phyloP scores from a whole-genome alignment of 2,329 filamentous ascomycete genomes.

The Penicillium capsulatum region DNA sequence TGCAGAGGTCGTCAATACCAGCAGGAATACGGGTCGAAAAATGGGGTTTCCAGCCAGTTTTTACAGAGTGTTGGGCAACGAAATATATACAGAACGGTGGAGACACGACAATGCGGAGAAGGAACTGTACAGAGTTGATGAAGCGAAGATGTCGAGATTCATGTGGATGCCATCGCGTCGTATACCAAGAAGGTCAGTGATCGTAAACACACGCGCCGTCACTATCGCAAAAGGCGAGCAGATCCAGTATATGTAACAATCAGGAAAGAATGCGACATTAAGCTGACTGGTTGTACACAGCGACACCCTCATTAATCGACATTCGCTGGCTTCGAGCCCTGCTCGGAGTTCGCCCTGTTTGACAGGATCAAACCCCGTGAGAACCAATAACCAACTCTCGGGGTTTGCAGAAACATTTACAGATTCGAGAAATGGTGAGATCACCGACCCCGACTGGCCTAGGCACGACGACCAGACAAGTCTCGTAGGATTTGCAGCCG shows the following conservation, averaged over 20 bases:
- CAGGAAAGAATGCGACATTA: constrained; percentile 41
- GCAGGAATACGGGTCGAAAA: no score
- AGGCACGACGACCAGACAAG: constrained; percentile 49
- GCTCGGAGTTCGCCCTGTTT: constrained; percentile 45
- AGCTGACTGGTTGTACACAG: constrained; percentile 39
- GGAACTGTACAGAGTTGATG: no score
- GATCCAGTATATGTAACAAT: constrained; percentile 34
- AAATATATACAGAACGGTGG: no score
- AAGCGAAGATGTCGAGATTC: no score
- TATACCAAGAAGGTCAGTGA: constrained; percentile 50
- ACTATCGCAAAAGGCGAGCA: constrained; percentile 25
- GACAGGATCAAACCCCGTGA: constrained; percentile 53
- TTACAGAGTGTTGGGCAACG: no score
- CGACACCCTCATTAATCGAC: constrained; percentile 48
- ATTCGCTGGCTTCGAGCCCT: constrained; percentile 38
- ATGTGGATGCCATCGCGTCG: constrained; percentile 48
- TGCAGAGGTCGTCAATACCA: no score
- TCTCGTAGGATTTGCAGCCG: constrained; percentile 44
- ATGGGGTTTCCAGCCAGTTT: no score
- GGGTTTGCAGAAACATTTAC: no score
- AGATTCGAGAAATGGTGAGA: no score
- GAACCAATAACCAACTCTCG: no score
- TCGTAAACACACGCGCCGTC: constrained; percentile 45
- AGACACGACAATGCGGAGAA: no score
- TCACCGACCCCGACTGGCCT: constrained; percentile 48